Evolutionary conservation across 2,329 filamentous ascomycete species (phyloP).

Genomic region (Fusarium succisae): DNA sequence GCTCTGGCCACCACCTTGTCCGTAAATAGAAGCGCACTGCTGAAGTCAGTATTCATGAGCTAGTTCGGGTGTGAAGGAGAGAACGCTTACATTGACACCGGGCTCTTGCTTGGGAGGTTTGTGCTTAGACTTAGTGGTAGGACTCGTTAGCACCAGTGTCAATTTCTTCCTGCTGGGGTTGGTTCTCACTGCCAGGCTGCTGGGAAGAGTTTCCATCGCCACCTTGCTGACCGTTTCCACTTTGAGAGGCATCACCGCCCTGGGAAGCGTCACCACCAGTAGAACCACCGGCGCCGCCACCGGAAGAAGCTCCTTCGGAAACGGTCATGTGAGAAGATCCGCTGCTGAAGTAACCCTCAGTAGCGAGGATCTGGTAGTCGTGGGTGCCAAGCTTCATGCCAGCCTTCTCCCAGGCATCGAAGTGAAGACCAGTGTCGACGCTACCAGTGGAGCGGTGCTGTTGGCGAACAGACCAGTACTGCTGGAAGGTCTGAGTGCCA

Average conservation of each 20-base stretch:
- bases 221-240: neutral
- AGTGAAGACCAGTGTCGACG: conserved; percentile 60
- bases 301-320: conserved; percentile 16
- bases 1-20: conserved; percentile 38
- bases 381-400: conserved; percentile 59
- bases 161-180: conserved; percentile 10
- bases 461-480: conserved; percentile 63
- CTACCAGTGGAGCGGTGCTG: conserved; percentile 60
- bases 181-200: neutral
- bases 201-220: conserved; percentile 7
- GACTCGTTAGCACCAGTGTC: conserved; percentile 4
- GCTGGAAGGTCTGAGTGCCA: conserved; percentile 61
- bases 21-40: conserved; percentile 34
- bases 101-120: neutral
- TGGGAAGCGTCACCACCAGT: neutral
- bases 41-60: neutral
- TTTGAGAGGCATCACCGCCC: neutral
- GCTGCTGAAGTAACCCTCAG: conserved; percentile 62
- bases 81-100: conserved; percentile 7
- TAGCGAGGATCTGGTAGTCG: conserved; percentile 65
- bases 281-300: neutral
- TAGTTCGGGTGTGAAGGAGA: too few relatives aligned
- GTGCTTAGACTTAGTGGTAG: conserved; percentile 12
- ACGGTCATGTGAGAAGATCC: conserved; percentile 60
- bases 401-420: conserved; percentile 61